Evolutionary conservation across 2,329 filamentous ascomycete species (phyloP), one percentile per base, ranked within the genome.

Genomic region (Ceratocystis papillata): DNA sequence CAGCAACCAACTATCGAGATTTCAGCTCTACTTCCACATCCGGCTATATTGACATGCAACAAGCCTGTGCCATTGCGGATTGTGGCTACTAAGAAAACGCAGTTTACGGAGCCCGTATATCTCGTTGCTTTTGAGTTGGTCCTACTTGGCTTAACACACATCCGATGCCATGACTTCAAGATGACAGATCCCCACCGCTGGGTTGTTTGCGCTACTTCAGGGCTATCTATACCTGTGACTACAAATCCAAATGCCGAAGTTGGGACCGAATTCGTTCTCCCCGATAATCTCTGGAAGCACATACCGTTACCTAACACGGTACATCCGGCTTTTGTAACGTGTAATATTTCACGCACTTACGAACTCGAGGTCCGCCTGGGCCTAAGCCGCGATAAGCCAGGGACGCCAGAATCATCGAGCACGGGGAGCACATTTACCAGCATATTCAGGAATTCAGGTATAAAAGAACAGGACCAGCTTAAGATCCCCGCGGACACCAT

Each of bases 1-100:
- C 64, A 63, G 71, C 80, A 84, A 1, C 85, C 94, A 12, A 87
- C 86, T 3, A 81, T 96, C 55, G 92, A 96, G 70, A 77, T 87
- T 64, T 83, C 83, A 71, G 90, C 89, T 3, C 84, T 93, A 44
- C 77, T 99, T 41, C 94, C 94, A 0, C 89, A 91, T 72, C 94
- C 94, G 3, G 82, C 90, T 2, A 88, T 96, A 57, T 77, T 97
- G 62, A 96, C 92, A 0, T 96, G 92, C 77, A 95, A 96, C 73
- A 83, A 92, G 70, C 86, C 90, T 4, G 72, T 97, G 6, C 93
- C 93, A 0, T 79, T 97, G 2, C 83, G 90, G 0, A 77, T 99
- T 7, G 78, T 96, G 15, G 81, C 91, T 48, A 90, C 87, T 71
- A 96, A 90, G 73, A 77, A 91, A 25, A 87, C 82, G 65, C 80